Evolutionary conservation across 441 rosid species (phyloP).

Genomic region (Eutrema salsugineum): DNA sequence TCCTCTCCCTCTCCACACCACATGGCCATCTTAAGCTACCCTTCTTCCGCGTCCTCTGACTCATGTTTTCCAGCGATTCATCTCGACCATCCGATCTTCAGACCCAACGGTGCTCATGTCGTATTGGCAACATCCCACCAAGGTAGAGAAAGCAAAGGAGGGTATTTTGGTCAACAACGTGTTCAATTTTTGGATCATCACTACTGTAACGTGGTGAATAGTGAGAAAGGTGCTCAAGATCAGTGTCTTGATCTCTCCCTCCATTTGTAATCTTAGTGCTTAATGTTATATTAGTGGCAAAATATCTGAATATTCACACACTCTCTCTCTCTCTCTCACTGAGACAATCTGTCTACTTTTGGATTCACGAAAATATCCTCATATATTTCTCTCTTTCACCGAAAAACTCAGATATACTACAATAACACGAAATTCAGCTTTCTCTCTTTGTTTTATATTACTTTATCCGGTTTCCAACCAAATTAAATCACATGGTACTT

Average conservation of each 20-base stretch:
- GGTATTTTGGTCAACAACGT: conserved; percentile 5
- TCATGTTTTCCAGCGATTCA: conserved; percentile 36
- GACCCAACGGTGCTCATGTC: conserved; percentile 35
- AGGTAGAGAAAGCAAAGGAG: conserved; percentile 41
- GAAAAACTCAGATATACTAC: no score
- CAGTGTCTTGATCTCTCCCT: conserved; percentile 73
- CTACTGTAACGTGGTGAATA: conserved; percentile 6
- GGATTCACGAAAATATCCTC: no score
- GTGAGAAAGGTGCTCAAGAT: conserved; percentile 35
- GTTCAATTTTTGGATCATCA: conserved; percentile 21
- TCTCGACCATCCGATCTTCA: conserved; percentile 15
- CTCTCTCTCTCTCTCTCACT: neutral
- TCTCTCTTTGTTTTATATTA: no score
- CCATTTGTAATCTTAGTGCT: conserved; percentile 48
- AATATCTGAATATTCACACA: neutral
- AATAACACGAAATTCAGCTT: no score
- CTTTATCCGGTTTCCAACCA: no score
- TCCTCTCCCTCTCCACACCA: conserved; percentile 42
- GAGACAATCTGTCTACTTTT: neutral
- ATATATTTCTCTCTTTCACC: no score
- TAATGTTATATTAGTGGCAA: neutral
- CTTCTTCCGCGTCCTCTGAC: conserved; percentile 45
- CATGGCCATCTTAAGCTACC: conserved; percentile 41
- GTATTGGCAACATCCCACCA: conserved; percentile 18
- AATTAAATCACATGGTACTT: no score